phyloP scores from a whole-genome alignment of 441 rosid species.

The Macaranga tanarius region DNA sequence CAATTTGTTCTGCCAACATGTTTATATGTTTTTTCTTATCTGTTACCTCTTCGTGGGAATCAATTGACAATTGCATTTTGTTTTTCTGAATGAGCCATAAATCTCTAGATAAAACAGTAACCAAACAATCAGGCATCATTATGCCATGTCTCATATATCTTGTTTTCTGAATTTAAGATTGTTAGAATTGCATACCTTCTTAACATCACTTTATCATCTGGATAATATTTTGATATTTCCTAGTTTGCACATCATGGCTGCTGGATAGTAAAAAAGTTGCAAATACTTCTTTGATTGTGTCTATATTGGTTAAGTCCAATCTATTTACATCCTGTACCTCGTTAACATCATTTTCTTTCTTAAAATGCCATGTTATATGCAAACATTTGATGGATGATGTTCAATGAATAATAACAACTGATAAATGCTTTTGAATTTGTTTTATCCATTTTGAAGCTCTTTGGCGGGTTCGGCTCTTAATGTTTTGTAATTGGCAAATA shows the following conservation, averaged over 20 bases:
- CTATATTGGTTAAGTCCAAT: background rate
- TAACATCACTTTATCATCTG: background rate
- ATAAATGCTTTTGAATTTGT: background rate
- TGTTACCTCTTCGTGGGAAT: background rate
- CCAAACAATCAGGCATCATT: too few relatives aligned
- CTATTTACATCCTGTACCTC: background rate
- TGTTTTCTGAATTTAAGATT: background rate
- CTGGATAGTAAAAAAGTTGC: background rate
- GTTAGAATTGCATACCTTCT: background rate
- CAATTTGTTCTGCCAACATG: background rate
- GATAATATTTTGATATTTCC: background rate
- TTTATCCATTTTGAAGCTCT: background rate
- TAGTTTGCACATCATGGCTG: background rate
- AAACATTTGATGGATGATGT: constrained; percentile 7
- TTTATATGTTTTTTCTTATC: too few relatives aligned
- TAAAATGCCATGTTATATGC: background rate
- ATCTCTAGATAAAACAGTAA: background rate
- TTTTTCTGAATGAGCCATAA: constrained; percentile 3
- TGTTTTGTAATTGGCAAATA: background rate
- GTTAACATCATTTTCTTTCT: background rate
- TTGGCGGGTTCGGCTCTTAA: background rate
- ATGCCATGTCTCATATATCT: background rate
- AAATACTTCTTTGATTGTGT: background rate
- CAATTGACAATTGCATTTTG: background rate
- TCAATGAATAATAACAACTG: background rate